These are phyloP conservation scores for Spirogloea muscicola DNA, from an alignment of 139 green algal species.

Conservation along the genomic window DNA sequence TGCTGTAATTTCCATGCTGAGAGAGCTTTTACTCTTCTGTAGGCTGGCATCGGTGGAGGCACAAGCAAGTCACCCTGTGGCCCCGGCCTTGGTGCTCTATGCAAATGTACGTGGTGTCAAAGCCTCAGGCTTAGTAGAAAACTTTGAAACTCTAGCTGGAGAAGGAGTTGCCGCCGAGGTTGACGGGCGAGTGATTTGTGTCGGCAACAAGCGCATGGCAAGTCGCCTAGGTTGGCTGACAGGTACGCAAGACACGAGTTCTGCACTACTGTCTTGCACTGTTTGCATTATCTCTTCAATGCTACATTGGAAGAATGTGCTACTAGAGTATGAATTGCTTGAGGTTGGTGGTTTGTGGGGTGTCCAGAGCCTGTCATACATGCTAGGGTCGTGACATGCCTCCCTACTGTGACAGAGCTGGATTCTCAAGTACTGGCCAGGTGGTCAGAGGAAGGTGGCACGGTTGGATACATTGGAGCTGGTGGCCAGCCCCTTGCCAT, in stretches of 20 bases:
- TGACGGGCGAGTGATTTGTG: conserved; percentile 26
- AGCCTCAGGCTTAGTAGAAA: conserved; percentile 4
- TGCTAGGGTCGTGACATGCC: too few relatives aligned
- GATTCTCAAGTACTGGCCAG: too few relatives aligned
- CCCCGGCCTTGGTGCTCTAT: conserved; percentile 50
- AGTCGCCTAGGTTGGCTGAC: conserved; percentile 10
- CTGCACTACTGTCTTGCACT: too few relatives aligned
- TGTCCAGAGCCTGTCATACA: too few relatives aligned
- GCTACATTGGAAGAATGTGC: too few relatives aligned
- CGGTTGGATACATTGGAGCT: conserved; percentile 49
- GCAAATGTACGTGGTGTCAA: conserved; percentile 23
- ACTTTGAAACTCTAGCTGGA: conserved; percentile 42
- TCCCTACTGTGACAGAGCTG: too few relatives aligned
- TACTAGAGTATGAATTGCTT: too few relatives aligned
- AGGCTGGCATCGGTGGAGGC: conserved; percentile 50
- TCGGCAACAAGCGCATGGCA: conserved; percentile 44
- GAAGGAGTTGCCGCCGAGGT: conserved; percentile 42
- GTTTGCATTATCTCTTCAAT: too few relatives aligned
- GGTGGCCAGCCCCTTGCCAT: conserved; percentile 36
- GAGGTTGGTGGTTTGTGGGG: too few relatives aligned
- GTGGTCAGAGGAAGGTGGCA: conserved; percentile 29
- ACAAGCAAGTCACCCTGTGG: conserved; percentile 56
- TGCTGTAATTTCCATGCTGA: conserved; percentile 1
- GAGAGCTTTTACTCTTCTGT: background rate
- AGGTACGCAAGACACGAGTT: too few relatives aligned